phyloP scores from a whole-genome alignment of 257 asterid genomes.

The Galeopsis tetrahit region DNA sequence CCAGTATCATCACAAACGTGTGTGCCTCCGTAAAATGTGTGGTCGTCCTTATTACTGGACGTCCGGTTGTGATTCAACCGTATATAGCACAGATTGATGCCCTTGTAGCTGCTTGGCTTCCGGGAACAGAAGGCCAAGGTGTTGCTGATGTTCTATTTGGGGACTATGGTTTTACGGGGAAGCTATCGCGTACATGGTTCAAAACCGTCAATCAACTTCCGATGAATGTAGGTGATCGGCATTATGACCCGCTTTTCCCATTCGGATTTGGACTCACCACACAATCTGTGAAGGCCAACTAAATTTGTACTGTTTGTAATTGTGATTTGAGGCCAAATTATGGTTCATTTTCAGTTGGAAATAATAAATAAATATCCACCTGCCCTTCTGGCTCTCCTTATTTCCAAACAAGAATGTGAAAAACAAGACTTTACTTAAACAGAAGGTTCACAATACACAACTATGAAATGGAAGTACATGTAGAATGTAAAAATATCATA shows the following conservation, averaged over 20 bases:
- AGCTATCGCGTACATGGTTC: constrained; percentile 57
- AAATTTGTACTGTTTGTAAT: not conserved
- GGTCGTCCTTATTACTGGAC: constrained; percentile 48
- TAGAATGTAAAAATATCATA: not conserved
- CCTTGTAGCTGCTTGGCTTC: constrained; percentile 65
- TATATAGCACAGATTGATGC: constrained; percentile 42
- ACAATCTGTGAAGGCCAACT: constrained; percentile 36
- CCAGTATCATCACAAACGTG: constrained; percentile 39
- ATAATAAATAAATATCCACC: constrained; percentile 20
- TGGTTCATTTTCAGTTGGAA: not conserved
- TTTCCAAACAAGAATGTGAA: not conserved
- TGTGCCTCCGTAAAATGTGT: constrained; percentile 46
- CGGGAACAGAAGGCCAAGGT: constrained; percentile 62
- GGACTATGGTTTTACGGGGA: constrained; percentile 49
- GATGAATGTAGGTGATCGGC: constrained; percentile 49
- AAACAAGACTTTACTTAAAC: not conserved
- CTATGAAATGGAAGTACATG: constrained; percentile 11
- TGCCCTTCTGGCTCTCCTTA: not conserved
- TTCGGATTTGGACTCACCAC: constrained; percentile 59
- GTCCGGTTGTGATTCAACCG: constrained; percentile 57
- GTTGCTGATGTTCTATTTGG: constrained; percentile 60
- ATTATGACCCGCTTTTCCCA: constrained; percentile 53
- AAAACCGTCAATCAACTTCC: constrained; percentile 56
- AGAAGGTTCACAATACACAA: constrained; percentile 7
- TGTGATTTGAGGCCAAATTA: constrained; percentile 10